These are phyloP conservation scores for Fonsecaea monophora DNA, from an alignment of 2,329 filamentous ascomycete species.

Conservation along the genomic window DNA sequence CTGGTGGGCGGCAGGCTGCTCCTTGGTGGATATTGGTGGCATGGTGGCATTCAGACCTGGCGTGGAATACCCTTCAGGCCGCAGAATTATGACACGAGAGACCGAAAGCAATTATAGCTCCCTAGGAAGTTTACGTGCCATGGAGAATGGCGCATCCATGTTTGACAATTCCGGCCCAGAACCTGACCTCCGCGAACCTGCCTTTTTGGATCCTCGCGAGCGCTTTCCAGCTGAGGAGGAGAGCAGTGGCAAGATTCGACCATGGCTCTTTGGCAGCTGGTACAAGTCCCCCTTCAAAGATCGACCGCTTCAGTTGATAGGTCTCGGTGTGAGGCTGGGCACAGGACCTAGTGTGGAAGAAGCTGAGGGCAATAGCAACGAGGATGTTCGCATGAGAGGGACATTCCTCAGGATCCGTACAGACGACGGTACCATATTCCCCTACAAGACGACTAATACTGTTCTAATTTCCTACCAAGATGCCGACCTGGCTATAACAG, in stretches of 20 bases:
- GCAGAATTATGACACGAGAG: not conserved
- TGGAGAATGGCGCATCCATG: not conserved
- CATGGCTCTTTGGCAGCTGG: not conserved
- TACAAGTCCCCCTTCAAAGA: not conserved
- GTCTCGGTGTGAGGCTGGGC: not conserved
- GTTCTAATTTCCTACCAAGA: not conserved
- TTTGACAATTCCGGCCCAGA: not conserved
- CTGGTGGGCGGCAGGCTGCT: slow-evolving; percentile 4
- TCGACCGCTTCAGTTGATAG: not conserved
- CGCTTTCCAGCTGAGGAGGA: not conserved
- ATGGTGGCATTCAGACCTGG: not conserved
- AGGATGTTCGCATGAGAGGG: not conserved
- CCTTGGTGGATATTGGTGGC: not conserved
- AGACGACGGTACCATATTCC: not conserved
- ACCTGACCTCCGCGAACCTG: not conserved
- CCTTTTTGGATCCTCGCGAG: not conserved
- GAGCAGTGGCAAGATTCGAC: not conserved
- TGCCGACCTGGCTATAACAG: not conserved
- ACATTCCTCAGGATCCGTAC: not conserved
- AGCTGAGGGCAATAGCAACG: not conserved
- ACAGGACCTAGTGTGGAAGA: not conserved
- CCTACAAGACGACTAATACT: not conserved
- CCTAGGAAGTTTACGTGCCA: not conserved
- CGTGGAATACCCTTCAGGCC: not conserved
- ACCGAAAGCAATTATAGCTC: not conserved